phyloP scores from a whole-genome alignment of 148 eudicot species.

The Chenopodium album region DNA sequence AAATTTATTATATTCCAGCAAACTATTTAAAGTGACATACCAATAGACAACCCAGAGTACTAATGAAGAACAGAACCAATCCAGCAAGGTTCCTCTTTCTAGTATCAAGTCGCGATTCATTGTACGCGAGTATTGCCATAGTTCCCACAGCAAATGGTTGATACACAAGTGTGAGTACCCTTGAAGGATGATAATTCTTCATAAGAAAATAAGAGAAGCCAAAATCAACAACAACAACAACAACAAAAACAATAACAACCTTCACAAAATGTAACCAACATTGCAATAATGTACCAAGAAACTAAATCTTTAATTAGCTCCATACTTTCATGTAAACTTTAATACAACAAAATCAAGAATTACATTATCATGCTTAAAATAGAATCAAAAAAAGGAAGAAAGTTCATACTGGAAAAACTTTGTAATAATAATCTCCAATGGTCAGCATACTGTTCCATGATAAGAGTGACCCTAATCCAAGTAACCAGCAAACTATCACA shows the following conservation, averaged over 20 bases:
- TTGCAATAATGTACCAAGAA: too few relatives aligned
- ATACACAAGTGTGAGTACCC: constrained; percentile 76
- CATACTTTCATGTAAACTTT: background rate
- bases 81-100: constrained; percentile 59
- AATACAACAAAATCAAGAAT: background rate
- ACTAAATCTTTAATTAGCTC: too few relatives aligned
- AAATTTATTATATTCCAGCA: background rate
- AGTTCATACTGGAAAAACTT: constrained; percentile 48
- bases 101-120: constrained; percentile 58
- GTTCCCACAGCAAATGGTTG: constrained; percentile 68
- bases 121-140: constrained; percentile 42
- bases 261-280: too few relatives aligned
- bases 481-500: constrained; percentile 50
- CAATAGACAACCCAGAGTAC: constrained; percentile 34
- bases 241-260: background rate
- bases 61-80: constrained; percentile 46
- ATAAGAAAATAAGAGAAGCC: background rate
- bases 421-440: constrained; percentile 56
- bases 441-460: constrained; percentile 69
- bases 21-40: constrained; percentile 11
- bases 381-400: background rate
- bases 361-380: background rate
- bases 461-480: constrained; percentile 64
- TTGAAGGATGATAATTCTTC: constrained; percentile 67
- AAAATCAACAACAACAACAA: background rate